A percentile compares a stretch with the other conserved stretches of the same genome.
These are phyloP conservation scores for Penicillium capsulatum DNA, from an alignment of 2,329 filamentous ascomycete species.

Conservation along the genomic window DNA sequence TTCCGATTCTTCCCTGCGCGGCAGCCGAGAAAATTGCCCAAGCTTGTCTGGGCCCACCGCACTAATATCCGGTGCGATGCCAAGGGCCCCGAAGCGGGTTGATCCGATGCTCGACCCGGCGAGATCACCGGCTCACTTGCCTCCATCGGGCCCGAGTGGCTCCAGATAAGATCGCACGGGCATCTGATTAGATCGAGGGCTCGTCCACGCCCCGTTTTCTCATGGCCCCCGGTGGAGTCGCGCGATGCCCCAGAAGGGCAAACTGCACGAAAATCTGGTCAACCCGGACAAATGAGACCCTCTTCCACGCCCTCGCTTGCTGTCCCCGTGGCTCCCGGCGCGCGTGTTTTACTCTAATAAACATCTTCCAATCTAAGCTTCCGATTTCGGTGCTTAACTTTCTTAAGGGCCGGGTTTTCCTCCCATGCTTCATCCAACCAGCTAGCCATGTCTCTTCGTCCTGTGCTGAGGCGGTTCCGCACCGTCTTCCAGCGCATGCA, in stretches of 20 bases:
- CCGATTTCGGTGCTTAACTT: slow-evolving; percentile 7
- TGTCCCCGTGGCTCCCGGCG: not conserved
- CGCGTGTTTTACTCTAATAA: too few relatives aligned
- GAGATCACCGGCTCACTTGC: too few relatives aligned
- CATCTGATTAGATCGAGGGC: slow-evolving; percentile 5
- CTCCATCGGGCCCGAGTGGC: not conserved
- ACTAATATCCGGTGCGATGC: too few relatives aligned
- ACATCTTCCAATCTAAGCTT: too few relatives aligned
- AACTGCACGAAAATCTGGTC: too few relatives aligned
- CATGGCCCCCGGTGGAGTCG: not conserved
- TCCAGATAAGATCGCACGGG: slow-evolving; percentile 4
- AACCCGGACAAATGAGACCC: not conserved
- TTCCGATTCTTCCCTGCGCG: too few relatives aligned
- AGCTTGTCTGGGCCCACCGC: too few relatives aligned
- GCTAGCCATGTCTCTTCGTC: not conserved
- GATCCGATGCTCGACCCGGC: too few relatives aligned
- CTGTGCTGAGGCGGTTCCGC: not conserved
- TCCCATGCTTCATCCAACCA: not conserved
- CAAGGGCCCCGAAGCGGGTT: too few relatives aligned
- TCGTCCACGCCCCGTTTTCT: not conserved
- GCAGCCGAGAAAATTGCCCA: too few relatives aligned
- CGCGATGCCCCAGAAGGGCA: not conserved
- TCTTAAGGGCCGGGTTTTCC: slow-evolving; percentile 9
- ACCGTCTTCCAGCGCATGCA: too few relatives aligned
- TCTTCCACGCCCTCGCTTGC: not conserved